Percentiles rank a stretch among this genome's conserved stretches.
These are phyloP conservation scores for Davidsoniella eucalypti DNA, from an alignment of 2,329 filamentous ascomycete genomes.

Conservation along the genomic window DNA sequence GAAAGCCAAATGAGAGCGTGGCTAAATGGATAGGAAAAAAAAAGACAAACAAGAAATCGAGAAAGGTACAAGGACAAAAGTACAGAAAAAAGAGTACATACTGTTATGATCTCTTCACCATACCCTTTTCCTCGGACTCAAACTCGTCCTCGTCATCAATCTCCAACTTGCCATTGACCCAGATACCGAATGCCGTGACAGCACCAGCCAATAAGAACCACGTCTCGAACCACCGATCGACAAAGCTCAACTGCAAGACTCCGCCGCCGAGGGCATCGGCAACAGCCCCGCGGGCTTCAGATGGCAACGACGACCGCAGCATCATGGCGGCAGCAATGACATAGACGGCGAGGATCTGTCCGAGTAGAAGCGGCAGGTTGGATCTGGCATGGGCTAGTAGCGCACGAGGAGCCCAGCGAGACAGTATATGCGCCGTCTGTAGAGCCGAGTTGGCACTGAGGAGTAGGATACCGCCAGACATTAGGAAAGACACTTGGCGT, in stretches of 20 bases:
- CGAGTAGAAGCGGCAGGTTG: slow-evolving; percentile 61
- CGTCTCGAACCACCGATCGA: slow-evolving; percentile 67
- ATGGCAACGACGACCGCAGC: slow-evolving; percentile 45
- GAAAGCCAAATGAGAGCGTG: not conserved
- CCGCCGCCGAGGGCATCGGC: slow-evolving; percentile 58
- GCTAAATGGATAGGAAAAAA: slow-evolving; percentile 12
- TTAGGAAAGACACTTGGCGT: slow-evolving; percentile 72
- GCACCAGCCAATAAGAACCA: slow-evolving; percentile 62
- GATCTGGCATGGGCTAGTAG: slow-evolving; percentile 59
- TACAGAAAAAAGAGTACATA: slow-evolving; percentile 13
- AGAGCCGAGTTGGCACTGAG: slow-evolving; percentile 67
- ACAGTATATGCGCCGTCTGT: slow-evolving; percentile 73
- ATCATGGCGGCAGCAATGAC: slow-evolving; percentile 68
- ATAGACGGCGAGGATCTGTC: slow-evolving; percentile 70
- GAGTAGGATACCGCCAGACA: slow-evolving; percentile 68
- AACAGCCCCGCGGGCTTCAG: slow-evolving; percentile 60
- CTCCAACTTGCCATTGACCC: slow-evolving; percentile 33
- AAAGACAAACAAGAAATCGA: slow-evolving; percentile 4
- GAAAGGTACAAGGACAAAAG: not conserved
- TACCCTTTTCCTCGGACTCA: slow-evolving; percentile 51
- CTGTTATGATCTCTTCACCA: slow-evolving; percentile 45
- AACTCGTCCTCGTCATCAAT: slow-evolving; percentile 43
- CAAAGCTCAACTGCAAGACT: slow-evolving; percentile 43
- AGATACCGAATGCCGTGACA: slow-evolving; percentile 54
- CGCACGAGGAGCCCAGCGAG: slow-evolving; percentile 55